Conservation (phyloP, 208 protist species). For the Angomonas deanei region DNA sequence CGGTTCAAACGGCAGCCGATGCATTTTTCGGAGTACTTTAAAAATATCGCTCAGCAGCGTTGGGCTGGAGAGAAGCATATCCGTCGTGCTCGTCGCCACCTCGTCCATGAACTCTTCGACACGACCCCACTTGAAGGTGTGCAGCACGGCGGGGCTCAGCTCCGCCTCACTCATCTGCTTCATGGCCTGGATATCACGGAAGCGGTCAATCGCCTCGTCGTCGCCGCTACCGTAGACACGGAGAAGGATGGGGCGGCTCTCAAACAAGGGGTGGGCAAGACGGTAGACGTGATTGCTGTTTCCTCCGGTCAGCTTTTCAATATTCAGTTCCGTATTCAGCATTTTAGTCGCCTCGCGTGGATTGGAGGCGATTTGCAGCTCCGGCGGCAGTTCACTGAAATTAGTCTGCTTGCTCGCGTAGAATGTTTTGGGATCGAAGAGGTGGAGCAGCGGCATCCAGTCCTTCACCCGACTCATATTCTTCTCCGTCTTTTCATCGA, state of each 20-base stretch:
- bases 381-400: not conserved
- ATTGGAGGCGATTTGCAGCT: slow-evolving; percentile 8
- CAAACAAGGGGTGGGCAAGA: slow-evolving; percentile 52
- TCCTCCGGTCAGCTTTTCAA: slow-evolving; percentile 70
- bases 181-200: slow-evolving; percentile 66
- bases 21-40: slow-evolving; percentile 42
- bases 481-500: slow-evolving; percentile 35
- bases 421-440: slow-evolving; percentile 70
- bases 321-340: slow-evolving; percentile 54
- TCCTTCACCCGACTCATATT: slow-evolving; percentile 74
- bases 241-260: slow-evolving; percentile 50
- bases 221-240: slow-evolving; percentile 70
- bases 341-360: slow-evolving; percentile 45
- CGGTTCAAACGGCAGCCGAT: slow-evolving; percentile 33
- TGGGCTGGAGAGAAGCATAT: slow-evolving; percentile 59
- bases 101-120: slow-evolving; percentile 84
- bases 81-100: slow-evolving; percentile 65
- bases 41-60: slow-evolving; percentile 59
- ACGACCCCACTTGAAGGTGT: slow-evolving; percentile 77
- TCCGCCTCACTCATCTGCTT: slow-evolving; percentile 63
- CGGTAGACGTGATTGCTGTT: slow-evolving; percentile 87
- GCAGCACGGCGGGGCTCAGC: slow-evolving; percentile 66
- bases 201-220: slow-evolving; percentile 75
- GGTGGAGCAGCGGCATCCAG: slow-evolving; percentile 78
- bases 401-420: slow-evolving; percentile 22